Percentiles rank a stretch among this genome's conserved stretches.
Conservation (phyloP, 306 rosid genomes). For the Dryas octopetala region DNA sequence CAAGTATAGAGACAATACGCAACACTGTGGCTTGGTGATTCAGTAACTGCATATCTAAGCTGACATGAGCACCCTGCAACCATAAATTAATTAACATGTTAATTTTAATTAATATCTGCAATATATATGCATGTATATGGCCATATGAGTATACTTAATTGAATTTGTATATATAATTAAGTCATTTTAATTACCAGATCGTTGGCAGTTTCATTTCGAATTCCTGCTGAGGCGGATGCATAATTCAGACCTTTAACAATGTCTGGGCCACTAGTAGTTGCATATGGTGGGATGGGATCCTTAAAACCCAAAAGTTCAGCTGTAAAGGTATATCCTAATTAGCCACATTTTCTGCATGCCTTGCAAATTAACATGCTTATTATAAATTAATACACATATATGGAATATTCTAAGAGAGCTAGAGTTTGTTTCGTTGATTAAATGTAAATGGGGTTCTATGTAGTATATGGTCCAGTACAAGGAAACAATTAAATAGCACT, state of each 20-base stretch:
- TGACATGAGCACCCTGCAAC: constrained; percentile 41
- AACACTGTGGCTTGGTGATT: constrained; percentile 36
- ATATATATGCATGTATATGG: too few species aligned
- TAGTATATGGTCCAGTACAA: too few species aligned
- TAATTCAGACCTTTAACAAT: constrained; percentile 27
- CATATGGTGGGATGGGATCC: constrained; percentile 17
- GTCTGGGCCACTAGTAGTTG: neutral
- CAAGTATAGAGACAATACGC: constrained; percentile 18
- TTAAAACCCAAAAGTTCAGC: constrained; percentile 22
- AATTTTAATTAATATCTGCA: neutral
- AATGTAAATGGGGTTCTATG: too few species aligned
- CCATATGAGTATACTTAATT: too few species aligned
- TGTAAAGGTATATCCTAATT: neutral
- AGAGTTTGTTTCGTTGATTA: too few species aligned
- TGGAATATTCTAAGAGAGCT: neutral
- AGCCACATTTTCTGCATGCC: neutral
- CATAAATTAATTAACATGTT: neutral
- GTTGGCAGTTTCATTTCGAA: constrained; percentile 24
- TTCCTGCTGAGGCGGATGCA: constrained; percentile 30
- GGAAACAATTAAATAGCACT: too few species aligned
- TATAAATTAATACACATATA: neutral
- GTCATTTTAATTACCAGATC: constrained; percentile 4
- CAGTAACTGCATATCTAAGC: constrained; percentile 35
- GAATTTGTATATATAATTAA: neutral
- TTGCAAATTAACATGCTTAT: neutral